Base-by-base conservation (phyloP, 2,329 filamentous ascomycete species). In the Acrocalymma vagum region DNA sequence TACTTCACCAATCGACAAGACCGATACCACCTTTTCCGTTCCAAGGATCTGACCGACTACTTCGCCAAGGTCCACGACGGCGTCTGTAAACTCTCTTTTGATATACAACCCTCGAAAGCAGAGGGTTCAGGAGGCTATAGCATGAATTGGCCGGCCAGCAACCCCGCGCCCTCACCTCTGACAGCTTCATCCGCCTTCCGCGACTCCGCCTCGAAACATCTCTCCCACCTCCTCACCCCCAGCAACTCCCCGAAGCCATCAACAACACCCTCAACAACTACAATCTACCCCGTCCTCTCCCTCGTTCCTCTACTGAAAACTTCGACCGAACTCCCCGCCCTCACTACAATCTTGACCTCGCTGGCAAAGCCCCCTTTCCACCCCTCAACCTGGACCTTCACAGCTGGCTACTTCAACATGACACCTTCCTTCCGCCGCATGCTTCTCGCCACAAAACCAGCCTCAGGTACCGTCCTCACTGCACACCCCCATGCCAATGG, bases 1-100 rank as follows among this genome's bases (percentile, higher is more conserved):
- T 99, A 99, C 71, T 99, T 99, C 61, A 96, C 91, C 25, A 94
- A 97, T 58, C 85, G 94, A 9, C 88, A 97, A 60, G 94, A 99
- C 67, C 81, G 94, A 36, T 99, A 99, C 59, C 94, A 99, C 66
- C 73, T 97, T 23, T 95, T 97, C 71, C 83, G 83, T 0, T 95
- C 88, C 1, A 82, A 80, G 44, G 81, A 87, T 6, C 78, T 99
- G 9, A 87, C 93, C 0, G 82, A 92, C 36, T 93, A 95, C 71
- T 99, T 94, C 62, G 82, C 79, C 58, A 78, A 76, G 8, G 83
- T 99, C 6, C 91, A 97, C 63, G 72, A 84, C 21, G 86, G 86
- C 1, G 84, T 96, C 7, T 84, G 87, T 36, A 87, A 82, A 7
- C 79, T 99, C 14, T 95, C 90, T 64, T 97, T 94, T 65, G 79